A percentile compares a stretch with the other conserved stretches of the same genome.
Evolutionary conservation across 23 red algal genomes (phyloP).

Genomic region (Agarophyton chilense): DNA sequence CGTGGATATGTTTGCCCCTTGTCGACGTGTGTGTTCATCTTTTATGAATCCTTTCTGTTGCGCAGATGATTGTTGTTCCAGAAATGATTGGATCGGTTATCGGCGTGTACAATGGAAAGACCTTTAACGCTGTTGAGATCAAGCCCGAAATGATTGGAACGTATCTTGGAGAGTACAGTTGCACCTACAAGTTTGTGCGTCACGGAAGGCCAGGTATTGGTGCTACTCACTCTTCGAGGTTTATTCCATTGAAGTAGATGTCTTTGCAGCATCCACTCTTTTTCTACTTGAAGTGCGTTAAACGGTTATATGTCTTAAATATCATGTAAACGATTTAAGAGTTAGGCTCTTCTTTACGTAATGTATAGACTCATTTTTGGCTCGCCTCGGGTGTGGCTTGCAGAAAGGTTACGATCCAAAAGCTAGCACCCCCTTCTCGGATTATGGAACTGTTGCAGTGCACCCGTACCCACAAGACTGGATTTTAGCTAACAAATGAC

Average conservation of each 20-base stretch:
- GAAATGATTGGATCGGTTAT: conserved; percentile 99
- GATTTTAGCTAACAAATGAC: too few relatives aligned
- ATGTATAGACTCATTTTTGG: not conserved
- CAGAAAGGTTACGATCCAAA: too few relatives aligned
- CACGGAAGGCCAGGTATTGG: conserved; percentile 99
- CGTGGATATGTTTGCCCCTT: too few relatives aligned
- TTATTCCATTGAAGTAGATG: conserved; percentile 99
- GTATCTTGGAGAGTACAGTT: conserved; percentile 85
- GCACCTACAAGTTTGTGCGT: conserved; percentile 96
- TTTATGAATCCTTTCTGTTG: too few relatives aligned
- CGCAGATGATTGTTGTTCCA: conserved; percentile 93
- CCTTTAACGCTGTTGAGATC: conserved; percentile 97
- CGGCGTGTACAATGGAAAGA: conserved; percentile 96
- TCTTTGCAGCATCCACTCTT: not conserved
- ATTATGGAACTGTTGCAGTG: too few relatives aligned
- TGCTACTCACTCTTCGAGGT: conserved; percentile 94
- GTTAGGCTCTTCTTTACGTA: not conserved
- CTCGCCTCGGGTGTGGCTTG: too few relatives aligned
- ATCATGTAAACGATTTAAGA: not conserved
- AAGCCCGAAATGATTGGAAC: conserved; percentile 84
- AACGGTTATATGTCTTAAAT: not conserved
- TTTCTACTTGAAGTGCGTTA: not conserved
- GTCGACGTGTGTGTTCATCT: too few relatives aligned
- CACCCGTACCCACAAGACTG: too few relatives aligned
- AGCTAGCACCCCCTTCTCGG: too few relatives aligned